These are phyloP conservation scores for Acacia crassicarpa DNA, from an alignment of 306 rosid genomes.

Conservation along the genomic window DNA sequence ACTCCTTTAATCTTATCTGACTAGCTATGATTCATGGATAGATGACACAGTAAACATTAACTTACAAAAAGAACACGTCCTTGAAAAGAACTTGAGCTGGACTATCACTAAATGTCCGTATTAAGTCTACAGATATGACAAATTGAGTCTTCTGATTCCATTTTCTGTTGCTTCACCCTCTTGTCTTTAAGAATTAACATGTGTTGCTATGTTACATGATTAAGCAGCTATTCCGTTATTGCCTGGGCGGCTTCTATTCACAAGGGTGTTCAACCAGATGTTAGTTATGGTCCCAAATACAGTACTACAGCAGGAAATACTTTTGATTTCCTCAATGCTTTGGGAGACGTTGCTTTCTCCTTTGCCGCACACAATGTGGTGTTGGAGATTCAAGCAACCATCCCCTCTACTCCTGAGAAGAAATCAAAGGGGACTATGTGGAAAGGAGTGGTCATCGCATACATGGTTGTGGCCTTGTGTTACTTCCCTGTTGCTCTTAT, in stretches of 20 bases:
- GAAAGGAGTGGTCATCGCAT: constrained; percentile 62
- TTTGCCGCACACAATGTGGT: constrained; percentile 78
- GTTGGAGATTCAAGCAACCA: constrained; percentile 72
- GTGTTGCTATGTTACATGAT: neutral
- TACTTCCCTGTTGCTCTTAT: constrained; percentile 77
- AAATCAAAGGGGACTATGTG: constrained; percentile 77
- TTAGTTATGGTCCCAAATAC: neutral
- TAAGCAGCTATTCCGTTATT: constrained; percentile 7
- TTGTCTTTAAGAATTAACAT: neutral
- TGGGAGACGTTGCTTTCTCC: constrained; percentile 72
- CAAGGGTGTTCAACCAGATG: constrained; percentile 10
- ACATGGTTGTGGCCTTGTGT: constrained; percentile 64
- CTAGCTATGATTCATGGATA: neutral
- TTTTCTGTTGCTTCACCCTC: neutral
- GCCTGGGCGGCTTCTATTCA: constrained; percentile 14
- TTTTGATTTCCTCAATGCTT: constrained; percentile 51
- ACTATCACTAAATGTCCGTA: neutral
- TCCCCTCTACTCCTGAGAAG: constrained; percentile 67
- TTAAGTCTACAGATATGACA: neutral
- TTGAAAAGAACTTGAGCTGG: neutral
- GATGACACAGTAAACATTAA: neutral
- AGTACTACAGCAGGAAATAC: constrained; percentile 32
- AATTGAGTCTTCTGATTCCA: neutral
- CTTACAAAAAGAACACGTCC: neutral
- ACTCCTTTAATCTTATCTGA: neutral